phyloP scores from a whole-genome alignment of 1,284 basidiomycete species.

The Leccinum pachyderme region DNA sequence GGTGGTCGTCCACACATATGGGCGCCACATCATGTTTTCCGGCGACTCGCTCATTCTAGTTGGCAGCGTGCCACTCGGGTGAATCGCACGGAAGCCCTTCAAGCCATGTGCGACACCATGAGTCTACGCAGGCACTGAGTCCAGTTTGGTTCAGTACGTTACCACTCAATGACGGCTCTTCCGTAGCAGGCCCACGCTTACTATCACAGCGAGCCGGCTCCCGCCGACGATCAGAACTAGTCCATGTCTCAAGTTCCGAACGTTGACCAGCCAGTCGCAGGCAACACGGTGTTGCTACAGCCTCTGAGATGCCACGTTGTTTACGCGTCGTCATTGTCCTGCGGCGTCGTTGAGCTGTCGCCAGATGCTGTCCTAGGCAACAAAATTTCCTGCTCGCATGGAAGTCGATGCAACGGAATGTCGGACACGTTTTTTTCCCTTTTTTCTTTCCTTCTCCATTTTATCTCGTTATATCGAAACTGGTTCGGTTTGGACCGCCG shows the following conservation, averaged over 20 bases:
- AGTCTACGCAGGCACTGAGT: neutral
- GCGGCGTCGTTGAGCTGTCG: neutral
- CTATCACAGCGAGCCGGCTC: neutral
- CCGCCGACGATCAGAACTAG: conserved; percentile 4
- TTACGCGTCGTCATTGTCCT: neutral
- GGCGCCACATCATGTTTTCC: conserved; percentile 6
- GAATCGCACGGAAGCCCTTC: neutral
- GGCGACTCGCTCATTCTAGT: neutral
- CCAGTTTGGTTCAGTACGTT: neutral
- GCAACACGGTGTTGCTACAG: neutral
- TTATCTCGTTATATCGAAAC: neutral
- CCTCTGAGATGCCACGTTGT: conserved; percentile 18
- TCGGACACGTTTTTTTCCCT: neutral
- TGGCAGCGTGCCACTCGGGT: neutral
- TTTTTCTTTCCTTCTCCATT: neutral
- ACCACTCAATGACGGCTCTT: neutral
- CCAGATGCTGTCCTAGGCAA: neutral
- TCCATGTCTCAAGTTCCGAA: neutral
- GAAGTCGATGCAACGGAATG: neutral
- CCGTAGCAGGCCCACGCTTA: neutral
- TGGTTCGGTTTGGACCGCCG: conserved; percentile 8
- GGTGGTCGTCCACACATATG: conserved; percentile 11
- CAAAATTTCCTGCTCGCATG: neutral
- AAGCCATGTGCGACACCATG: neutral
- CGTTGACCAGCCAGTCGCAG: neutral